Evolutionary conservation across 768 basidiomycete genomes (phyloP), one percentile per base, ranked within the genome.

Genomic region (Boletus vinaceobasis): DNA sequence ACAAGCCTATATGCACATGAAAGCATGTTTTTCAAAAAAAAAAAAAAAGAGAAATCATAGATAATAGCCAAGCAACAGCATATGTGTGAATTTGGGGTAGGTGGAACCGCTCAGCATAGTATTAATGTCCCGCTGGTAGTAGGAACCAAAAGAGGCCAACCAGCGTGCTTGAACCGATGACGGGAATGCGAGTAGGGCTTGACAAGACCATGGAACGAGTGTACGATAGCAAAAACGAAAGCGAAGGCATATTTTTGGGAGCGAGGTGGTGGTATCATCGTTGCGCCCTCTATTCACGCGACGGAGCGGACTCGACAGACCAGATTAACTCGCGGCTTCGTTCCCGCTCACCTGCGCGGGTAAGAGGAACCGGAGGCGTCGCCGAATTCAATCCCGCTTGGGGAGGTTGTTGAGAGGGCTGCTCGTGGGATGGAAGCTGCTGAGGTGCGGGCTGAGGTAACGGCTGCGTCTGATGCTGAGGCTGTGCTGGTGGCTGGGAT

Each of bases 211-310:
- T 55, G 36, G 39, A 63, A 33, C 37, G 43, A 53, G 31, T 40
- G 33, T 55, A 58, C 56, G 65, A 67, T 51, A 67, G 60, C 69
- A 67, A 36, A 65, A 58, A 63, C 65, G 67, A 71, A 59, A 67
- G 69, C 67, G 53, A 56, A 47, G 49, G 32, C 57, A 63, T 50
- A 58, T 69, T 64, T 66, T 64, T 58, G 33, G 52, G 27, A 29
- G 26, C 26, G 51, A n/a, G 29, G 31, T 17, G 43, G 43, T 33
- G 55, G 58, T 53, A 63, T 59, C 47, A 55, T 58, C 17, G 51
- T 55, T 44, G 57, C 37, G 32, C 55, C 48, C 56, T 59, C 58
- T 67, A 70, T 56, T 71, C 68, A 50, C 63, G 60, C 23, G 63
- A 46, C 14, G 65, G 56, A 32, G 60, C 58, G 39, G 70, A 58